These are phyloP conservation scores for Trifolium subterraneum DNA, from an alignment of 306 rosid genomes.

Conservation along the genomic window DNA sequence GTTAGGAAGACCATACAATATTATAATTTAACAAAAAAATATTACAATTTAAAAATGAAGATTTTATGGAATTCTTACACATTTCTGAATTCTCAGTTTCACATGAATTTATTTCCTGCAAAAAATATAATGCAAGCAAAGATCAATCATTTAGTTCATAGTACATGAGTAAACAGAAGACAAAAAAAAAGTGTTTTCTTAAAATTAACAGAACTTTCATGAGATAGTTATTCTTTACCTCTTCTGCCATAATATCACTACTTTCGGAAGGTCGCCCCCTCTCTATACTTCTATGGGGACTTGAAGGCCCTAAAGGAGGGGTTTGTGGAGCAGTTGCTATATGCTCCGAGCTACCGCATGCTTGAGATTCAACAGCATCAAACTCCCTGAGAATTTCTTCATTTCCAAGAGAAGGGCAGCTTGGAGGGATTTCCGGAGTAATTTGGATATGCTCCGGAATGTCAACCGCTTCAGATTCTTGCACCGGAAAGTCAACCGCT, in stretches of 20 bases:
- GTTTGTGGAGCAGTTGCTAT: slow-evolving; percentile 73
- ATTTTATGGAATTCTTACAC: slow-evolving; percentile 60
- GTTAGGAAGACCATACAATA: slow-evolving; percentile 34
- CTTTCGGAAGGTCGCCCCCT: slow-evolving; percentile 25
- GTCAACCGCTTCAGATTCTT: slow-evolving; percentile 46
- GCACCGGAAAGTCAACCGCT: slow-evolving; percentile 30
- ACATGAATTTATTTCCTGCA: slow-evolving; percentile 56
- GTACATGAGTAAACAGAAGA: slow-evolving; percentile 6
- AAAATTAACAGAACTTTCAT: slow-evolving; percentile 30
- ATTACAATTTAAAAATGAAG: slow-evolving; percentile 30
- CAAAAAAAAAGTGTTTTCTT: slow-evolving; percentile 1
- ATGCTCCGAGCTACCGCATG: too few species aligned
- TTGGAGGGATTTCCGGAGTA: slow-evolving; percentile 66
- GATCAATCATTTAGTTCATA: slow-evolving; percentile 36
- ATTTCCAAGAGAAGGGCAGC: slow-evolving; percentile 22
- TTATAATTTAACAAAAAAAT: slow-evolving; percentile 27
- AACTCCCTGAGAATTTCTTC: slow-evolving; percentile 38
- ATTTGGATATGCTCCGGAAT: slow-evolving; percentile 43
- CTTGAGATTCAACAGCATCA: slow-evolving; percentile 38
- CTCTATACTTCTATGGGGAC: too few species aligned
- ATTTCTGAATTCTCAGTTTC: slow-evolving; percentile 43
- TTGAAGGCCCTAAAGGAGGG: slow-evolving; percentile 41
- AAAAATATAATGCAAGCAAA: slow-evolving; percentile 12
- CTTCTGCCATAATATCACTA: slow-evolving; percentile 49
- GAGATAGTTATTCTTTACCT: slow-evolving; percentile 52